Evolutionary conservation across 164 flowering plant genomes (phyloP), one percentile per base, ranked within the genome.

Genomic region (Umbellularia californica): DNA sequence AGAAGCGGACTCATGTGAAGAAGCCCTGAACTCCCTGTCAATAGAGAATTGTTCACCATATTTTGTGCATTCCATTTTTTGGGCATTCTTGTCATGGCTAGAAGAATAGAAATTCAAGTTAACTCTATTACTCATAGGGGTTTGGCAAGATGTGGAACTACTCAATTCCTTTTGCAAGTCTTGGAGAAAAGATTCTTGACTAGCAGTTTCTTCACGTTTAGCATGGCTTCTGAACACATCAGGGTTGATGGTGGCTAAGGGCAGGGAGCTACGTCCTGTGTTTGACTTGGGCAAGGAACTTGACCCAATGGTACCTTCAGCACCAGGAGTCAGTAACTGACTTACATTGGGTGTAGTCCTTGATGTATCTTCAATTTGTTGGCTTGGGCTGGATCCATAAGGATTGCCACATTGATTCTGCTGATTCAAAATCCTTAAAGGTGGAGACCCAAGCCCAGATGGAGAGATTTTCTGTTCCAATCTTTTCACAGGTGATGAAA

Each of bases 1-100:
- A 75, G 84, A 82, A 76, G 80, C 79, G 73, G 79, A 77, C 64
- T 55, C 79, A 66, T 28, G 23, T 6, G 71, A 50, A 77, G 83
- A 77, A 51, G 68, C 58, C 25, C 65, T 74, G 22, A 20, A 50
- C 15, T 41, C 72, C 72, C 23, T 79, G 22, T 25, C 75, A 68
- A 70, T 20, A 14, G 15, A 33, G 73, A 79, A 30, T 50, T 72
- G 79, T 33, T 79, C 82, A 52, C 47, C 62, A 35, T 64, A 75
- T 66, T n/a, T 74, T 24, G 76, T 17, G 17, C 60, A 77, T 3
- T 74, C 79, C 23, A 69, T 74, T 58, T 63, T 71, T 71, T 63
- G 76, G 24, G 72, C 55, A 70, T 68, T 68, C 63, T 71, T 77
- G 27, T 71, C 71, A 28, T 71, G 69, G 62, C 77, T 85, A 80